Evolutionary conservation across 1,139 yeast genomes (phyloP).

Genomic region (Candida sanyaensis): DNA sequence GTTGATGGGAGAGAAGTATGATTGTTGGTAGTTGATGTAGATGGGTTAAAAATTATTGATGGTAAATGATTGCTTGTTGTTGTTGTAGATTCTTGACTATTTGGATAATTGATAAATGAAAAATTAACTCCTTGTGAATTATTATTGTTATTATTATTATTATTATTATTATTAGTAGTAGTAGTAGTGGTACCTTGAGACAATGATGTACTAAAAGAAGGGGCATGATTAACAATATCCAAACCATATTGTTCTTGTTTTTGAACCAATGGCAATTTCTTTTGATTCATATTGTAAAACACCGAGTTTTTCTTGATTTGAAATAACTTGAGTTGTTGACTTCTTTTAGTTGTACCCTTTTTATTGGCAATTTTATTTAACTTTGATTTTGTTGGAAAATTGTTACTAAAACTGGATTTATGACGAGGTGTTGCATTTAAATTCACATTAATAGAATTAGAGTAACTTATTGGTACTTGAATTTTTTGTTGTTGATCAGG

Average conservation of each 20-base stretch:
- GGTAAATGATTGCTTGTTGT: conserved; percentile 7
- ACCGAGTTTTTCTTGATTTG: conserved; percentile 34
- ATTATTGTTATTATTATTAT: background rate
- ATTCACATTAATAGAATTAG: conserved; percentile 27
- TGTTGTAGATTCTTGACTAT: conserved; percentile 1
- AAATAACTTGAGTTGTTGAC: conserved; percentile 30
- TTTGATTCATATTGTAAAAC: conserved; percentile 20
- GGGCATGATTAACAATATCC: conserved; percentile 6
- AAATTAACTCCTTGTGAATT: background rate
- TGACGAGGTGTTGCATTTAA: conserved; percentile 19
- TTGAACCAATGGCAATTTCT: conserved; percentile 16
- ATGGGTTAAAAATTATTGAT: conserved; percentile 14
- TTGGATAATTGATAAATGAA: conserved; percentile 6
- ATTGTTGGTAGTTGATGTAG: background rate
- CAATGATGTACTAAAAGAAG: conserved; percentile 3
- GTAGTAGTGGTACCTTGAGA: background rate
- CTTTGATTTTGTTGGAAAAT: conserved; percentile 13
- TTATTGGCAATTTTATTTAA: conserved; percentile 25
- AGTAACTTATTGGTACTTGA: conserved; percentile 12
- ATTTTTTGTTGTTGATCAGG: conserved; percentile 15
- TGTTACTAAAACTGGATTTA: background rate
- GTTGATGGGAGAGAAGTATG: conserved; percentile 4
- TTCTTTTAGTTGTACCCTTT: conserved; percentile 15
- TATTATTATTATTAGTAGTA: too few species aligned
- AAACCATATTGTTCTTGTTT: conserved; percentile 7